phyloP scores from a whole-genome alignment of 441 rosid species.

The Flueggea neowawraea region DNA sequence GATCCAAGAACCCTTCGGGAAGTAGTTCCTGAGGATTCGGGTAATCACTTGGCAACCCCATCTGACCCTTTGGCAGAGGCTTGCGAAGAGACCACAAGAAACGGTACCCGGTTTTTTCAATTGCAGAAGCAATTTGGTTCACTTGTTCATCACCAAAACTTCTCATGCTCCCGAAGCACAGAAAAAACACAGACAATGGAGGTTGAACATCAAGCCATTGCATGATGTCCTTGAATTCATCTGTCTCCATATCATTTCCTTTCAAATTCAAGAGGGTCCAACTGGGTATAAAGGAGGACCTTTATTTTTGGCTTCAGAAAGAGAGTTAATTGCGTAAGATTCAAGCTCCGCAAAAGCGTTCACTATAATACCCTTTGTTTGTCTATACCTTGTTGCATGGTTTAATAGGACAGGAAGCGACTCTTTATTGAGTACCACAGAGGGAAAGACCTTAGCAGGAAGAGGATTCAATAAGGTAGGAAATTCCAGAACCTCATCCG shows the following conservation, averaged over 20 bases:
- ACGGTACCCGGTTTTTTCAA: constrained; percentile 12
- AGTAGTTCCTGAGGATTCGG: constrained; percentile 15
- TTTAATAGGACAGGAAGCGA: neutral
- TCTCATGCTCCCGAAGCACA: constrained; percentile 65
- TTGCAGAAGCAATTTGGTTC: constrained; percentile 16
- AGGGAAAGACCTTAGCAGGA: constrained; percentile 28
- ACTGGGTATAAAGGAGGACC: constrained; percentile 35
- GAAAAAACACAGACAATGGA: constrained; percentile 36
- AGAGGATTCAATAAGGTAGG: constrained; percentile 32
- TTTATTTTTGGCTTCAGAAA: neutral
- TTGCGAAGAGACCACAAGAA: constrained; percentile 31
- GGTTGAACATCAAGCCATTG: constrained; percentile 51
- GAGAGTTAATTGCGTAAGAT: constrained; percentile 16
- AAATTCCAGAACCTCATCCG: constrained; percentile 21
- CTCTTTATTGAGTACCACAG: constrained; percentile 2
- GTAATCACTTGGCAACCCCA: constrained; percentile 10
- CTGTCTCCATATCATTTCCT: neutral
- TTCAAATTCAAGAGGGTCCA: constrained; percentile 36
- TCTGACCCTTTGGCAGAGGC: constrained; percentile 8
- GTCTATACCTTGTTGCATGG: neutral
- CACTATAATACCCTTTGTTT: constrained; percentile 40
- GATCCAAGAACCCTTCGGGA: constrained; percentile 33
- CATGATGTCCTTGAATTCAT: constrained; percentile 13
- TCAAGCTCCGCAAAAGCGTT: constrained; percentile 50
- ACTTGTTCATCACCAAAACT: constrained; percentile 18